Evolutionary conservation across 768 basidiomycete species (phyloP).

Genomic region (Phaeotremella skinneri): DNA sequence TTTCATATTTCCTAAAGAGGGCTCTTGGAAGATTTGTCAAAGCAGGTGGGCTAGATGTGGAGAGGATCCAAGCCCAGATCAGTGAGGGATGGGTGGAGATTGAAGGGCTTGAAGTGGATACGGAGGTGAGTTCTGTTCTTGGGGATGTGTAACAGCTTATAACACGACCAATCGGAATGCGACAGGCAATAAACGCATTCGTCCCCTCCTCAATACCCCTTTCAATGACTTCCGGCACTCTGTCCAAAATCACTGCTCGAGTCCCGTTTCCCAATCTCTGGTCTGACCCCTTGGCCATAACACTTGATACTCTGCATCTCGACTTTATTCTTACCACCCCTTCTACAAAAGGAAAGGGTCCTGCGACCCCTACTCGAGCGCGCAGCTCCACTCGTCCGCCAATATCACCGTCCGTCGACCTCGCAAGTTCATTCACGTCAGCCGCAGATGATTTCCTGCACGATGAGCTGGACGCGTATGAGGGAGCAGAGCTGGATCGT

Average conservation of each 20-base stretch:
- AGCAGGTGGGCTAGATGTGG: constrained; percentile 81
- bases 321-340: constrained; percentile 23
- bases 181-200: constrained; percentile 74
- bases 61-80: constrained; percentile 86
- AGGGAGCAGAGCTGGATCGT: constrained; percentile 68
- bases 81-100: constrained; percentile 87
- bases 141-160: background rate
- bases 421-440: constrained; percentile 76
- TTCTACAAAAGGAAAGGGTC: constrained; percentile 49
- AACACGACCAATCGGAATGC: constrained; percentile 1
- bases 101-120: constrained; percentile 74
- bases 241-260: constrained; percentile 71
- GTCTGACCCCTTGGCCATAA: constrained; percentile 42
- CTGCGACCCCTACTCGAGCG: constrained; percentile 26
- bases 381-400: constrained; percentile 8
- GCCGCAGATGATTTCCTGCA: constrained; percentile 84
- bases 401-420: constrained; percentile 49
- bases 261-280: constrained; percentile 58
- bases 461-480: constrained; percentile 68
- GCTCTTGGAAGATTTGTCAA: constrained; percentile 80
- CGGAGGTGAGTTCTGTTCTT: constrained; percentile 58
- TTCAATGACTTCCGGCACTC: constrained; percentile 65
- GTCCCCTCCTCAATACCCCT: constrained; percentile 64
- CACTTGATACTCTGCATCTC: constrained; percentile 41
- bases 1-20: constrained; percentile 82